Evolutionary conservation across 192 early-diverging fungal genomes (phyloP), one percentile per base, ranked within the genome.

Genomic region (Rhizophagus prolifer): DNA sequence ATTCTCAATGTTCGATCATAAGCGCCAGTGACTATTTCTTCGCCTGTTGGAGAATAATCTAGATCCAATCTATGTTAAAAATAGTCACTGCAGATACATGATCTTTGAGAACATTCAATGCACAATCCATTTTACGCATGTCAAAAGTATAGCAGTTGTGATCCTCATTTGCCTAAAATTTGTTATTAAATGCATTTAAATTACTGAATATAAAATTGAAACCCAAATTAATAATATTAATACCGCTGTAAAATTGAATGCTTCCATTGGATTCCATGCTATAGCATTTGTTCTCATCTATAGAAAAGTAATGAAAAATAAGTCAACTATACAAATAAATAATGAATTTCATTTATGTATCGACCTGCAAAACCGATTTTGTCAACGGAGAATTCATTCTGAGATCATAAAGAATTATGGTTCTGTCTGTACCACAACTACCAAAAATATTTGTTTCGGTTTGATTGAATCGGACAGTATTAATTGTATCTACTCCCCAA

Each of bases 251-350:
- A 99, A 98, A 78, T 91, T 95, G 82, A 94, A 97, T 7, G 98
- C 95, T 81, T 98, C 96, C 95, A 98, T 98, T 6, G 98, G 98
- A 81, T 99, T 99, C 98, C 98, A 99, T 21, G 94, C 85, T 64
- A 99, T 95, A 12, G 98, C 95, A 81, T 99, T 99, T 30, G 95
- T 94, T 72, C 90, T 90, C 86, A 97, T 87, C 74, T 91, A 78
- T 21, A 21, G 10, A 70, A n/a, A 30, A 70, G 9, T 76, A 13
- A 58, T n/a, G 36, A 44, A 16, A 82, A 26, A 59, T 14, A 76
- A 3, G 67, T 72, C 19, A 61, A 19, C 12, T 23, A 61, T n/a
- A 25, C 1, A 13, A 12, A 26, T 23, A 13, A 12, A 26, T 23
- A 13, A 26, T 26, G 9, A 62, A 62, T 5, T 14, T 13, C 9